These are phyloP conservation scores for Rhodotorula mucilaginosa DNA, from an alignment of 1,284 basidiomycete species.

Conservation along the genomic window DNA sequence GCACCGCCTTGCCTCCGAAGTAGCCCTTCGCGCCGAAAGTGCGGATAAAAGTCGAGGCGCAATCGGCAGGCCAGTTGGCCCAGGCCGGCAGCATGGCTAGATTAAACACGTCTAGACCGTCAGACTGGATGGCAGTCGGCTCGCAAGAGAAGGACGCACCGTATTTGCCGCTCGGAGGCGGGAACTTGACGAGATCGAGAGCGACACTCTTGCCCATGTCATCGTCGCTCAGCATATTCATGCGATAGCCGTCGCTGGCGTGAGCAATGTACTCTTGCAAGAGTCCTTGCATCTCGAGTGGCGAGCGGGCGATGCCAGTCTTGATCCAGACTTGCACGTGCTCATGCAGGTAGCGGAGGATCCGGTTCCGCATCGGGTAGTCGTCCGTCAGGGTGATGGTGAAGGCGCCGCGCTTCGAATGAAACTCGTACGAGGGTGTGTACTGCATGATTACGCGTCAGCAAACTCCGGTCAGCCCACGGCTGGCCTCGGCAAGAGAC, in stretches of 20 bases:
- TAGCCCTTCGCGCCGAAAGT: constrained; percentile 65
- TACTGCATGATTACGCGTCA: constrained; percentile 58
- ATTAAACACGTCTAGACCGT: not conserved
- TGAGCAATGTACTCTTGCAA: constrained; percentile 57
- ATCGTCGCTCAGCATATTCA: constrained; percentile 53
- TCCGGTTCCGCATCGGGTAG: constrained; percentile 80
- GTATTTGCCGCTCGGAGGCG: constrained; percentile 35
- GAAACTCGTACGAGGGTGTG: constrained; percentile 79
- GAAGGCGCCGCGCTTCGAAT: constrained; percentile 68
- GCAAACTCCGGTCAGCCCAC: not conserved
- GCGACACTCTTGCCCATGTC: constrained; percentile 89
- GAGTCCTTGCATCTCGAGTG: constrained; percentile 86
- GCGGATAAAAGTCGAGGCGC: constrained; percentile 40
- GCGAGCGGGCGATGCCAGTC: constrained; percentile 78
- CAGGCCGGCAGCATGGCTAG: constrained; percentile 46
- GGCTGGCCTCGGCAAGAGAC: constrained; percentile 33
- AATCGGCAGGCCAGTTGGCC: constrained; percentile 49
- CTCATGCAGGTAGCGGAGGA: constrained; percentile 69
- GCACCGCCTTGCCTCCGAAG: constrained; percentile 53
- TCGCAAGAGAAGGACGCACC: constrained; percentile 19
- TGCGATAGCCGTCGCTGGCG: constrained; percentile 14
- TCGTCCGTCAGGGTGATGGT: constrained; percentile 81
- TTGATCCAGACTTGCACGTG: constrained; percentile 81
- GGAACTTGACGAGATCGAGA: constrained; percentile 66
- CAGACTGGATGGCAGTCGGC: not conserved